Base-by-base conservation (phyloP, 2,329 filamentous ascomycete genomes). In the Paecilomyces sp. region DNA sequence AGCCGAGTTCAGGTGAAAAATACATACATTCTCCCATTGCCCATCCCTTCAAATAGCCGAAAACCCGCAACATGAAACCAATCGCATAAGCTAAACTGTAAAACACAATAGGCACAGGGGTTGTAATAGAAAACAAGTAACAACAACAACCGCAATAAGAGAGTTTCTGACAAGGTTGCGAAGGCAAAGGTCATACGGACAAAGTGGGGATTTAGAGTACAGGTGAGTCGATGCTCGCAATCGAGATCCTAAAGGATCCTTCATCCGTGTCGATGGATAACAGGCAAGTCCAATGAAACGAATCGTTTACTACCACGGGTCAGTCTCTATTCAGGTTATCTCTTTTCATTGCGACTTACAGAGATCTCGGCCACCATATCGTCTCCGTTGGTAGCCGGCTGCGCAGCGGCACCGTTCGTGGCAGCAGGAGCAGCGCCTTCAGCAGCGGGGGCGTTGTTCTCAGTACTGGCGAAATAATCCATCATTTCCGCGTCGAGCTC, bases 401-500 rank as follows among this genome's bases (percentile, higher is more conserved):
- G 81, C 57, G 77, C 74, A 50, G 78, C 77, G 62, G 79, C 77
- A 53, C 77, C 79, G 62, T 77, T 80, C 52, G 75, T 73, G 3
- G 77, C 72, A 59, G 79, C 78, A 61, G 41, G 15, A 22, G 41
- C 41, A 18, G 36, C 36, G 36, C 73, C 76, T 51, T 69, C 72
- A 57, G 76, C 76, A 12, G 74, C 75, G 57, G 77, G 73, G 36
- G 68, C 68, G 28, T 67, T 65, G 33, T 70, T 71, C 57, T 72
- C 75, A 65, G 80, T 80, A 57, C 72, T 78, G 31, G 74, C 73
- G 73, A 95, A 97, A 80, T 99, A 99, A 76, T 97, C 94, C 22
- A 86, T 88, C 94, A 99, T 99, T 76, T 99, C 94, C 3, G 91
- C 92, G 74, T 99, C 94, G 28, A 99, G 86, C 79, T 99, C 92